Conservation (phyloP, 2,329 filamentous ascomycete genomes). For the Lachnellula suecica region DNA sequence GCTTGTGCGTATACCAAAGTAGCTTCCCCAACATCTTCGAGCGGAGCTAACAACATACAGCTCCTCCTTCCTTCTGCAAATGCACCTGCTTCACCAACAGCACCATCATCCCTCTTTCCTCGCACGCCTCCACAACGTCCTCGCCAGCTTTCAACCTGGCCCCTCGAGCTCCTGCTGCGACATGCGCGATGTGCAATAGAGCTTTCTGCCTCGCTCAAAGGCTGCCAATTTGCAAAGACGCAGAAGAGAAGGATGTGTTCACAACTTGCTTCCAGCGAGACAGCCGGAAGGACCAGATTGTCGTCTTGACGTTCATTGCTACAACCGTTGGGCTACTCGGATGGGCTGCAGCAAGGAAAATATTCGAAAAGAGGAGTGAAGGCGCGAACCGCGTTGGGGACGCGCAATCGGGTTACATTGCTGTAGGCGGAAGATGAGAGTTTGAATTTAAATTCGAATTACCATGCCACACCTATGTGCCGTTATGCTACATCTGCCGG, state of each 20-base stretch:
- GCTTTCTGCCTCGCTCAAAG: slow-evolving; percentile 61
- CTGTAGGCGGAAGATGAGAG: slow-evolving; percentile 21
- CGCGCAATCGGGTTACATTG: slow-evolving; percentile 23
- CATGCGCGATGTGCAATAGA: slow-evolving; percentile 63
- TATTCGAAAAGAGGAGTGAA: slow-evolving; percentile 42
- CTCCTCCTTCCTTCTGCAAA: slow-evolving; percentile 66
- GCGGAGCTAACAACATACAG: slow-evolving; percentile 39
- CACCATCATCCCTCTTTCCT: slow-evolving; percentile 61
- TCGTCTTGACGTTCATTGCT: slow-evolving; percentile 63
- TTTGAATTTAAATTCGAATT: no score
- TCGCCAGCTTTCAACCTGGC: slow-evolving; percentile 13
- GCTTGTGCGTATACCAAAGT: slow-evolving; percentile 23
- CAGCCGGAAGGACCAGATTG: slow-evolving; percentile 64
- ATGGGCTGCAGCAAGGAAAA: slow-evolving; percentile 55
- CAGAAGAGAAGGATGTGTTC: slow-evolving; percentile 59
- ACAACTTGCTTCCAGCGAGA: slow-evolving; percentile 67
- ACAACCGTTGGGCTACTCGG: slow-evolving; percentile 57
- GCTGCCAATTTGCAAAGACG: slow-evolving; percentile 62
- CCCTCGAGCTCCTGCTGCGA: slow-evolving; percentile 39
- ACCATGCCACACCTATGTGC: no score
- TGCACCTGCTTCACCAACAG: slow-evolving; percentile 70
- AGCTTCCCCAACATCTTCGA: not conserved
- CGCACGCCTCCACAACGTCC: slow-evolving; percentile 24
- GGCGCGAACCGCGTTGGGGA: slow-evolving; percentile 23
- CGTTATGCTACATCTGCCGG: no score